Percentiles rank a stretch among this genome's conserved stretches.
Evolutionary conservation across 148 eudicot species (phyloP).

Genomic region (Amaranthus palmeri): DNA sequence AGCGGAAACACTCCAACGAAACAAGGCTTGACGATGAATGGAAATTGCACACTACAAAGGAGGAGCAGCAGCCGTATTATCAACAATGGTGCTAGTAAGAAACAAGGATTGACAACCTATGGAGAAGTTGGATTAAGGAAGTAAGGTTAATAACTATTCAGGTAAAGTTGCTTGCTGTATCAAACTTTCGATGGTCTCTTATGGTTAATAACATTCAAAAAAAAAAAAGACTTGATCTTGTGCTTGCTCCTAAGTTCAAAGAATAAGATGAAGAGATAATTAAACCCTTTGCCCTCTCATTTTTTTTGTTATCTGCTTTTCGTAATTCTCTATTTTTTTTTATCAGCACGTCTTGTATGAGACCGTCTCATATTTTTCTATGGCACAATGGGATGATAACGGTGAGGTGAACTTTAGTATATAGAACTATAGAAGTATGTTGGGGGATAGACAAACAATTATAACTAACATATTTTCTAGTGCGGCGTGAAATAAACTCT

Average conservation of each 20-base stretch:
- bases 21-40: neutral
- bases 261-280: neutral
- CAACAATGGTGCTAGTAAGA: neutral
- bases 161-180: slow-evolving; percentile 11
- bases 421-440: neutral
- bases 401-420: neutral
- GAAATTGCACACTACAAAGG: neutral
- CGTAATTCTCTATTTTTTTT: neutral
- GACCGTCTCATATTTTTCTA: no score
- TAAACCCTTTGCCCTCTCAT: neutral
- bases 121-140: slow-evolving; percentile 11
- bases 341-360: no score
- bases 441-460: neutral
- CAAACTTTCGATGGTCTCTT: neutral
- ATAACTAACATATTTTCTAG: neutral
- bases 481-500: neutral
- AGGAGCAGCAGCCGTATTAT: slow-evolving; percentile 2
- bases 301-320: neutral
- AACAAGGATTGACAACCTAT: slow-evolving; percentile 7
- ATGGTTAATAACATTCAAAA: neutral
- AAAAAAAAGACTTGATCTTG: neutral
- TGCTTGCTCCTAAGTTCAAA: neutral
- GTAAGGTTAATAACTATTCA: slow-evolving; percentile 12
- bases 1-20: neutral
- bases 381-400: no score